A percentile compares a stretch with the other conserved stretches of the same genome.
Evolutionary conservation across 169 alveolate species (phyloP).

Genomic region (Plasmodium adleri): DNA sequence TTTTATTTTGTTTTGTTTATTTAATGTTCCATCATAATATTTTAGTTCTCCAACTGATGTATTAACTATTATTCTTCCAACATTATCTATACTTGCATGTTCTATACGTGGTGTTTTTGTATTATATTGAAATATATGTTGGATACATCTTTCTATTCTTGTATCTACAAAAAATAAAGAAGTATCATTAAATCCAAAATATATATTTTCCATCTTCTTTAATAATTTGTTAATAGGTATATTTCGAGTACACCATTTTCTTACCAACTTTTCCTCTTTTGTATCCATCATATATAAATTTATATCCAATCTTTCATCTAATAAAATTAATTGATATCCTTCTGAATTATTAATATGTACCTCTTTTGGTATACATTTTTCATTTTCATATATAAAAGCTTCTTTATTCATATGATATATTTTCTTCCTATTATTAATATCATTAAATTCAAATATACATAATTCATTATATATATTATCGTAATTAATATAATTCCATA

Average conservation of each 20-base stretch:
- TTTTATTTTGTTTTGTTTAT: conserved; percentile 38
- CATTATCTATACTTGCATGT: conserved; percentile 61
- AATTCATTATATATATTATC: conserved; percentile 32
- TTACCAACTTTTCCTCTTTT: conserved; percentile 29
- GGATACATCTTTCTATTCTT: conserved; percentile 43
- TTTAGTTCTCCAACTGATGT: conserved; percentile 43
- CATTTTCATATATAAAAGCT: conserved; percentile 25
- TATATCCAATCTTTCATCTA: conserved; percentile 46
- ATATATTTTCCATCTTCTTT: conserved; percentile 45
- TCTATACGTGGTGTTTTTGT: conserved; percentile 41
- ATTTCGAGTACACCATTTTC: conserved; percentile 41
- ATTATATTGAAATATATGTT: conserved; percentile 33
- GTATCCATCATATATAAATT: conserved; percentile 59
- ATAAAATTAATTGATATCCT: conserved; percentile 26
- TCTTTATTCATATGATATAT: conserved; percentile 15
- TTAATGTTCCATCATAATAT: conserved; percentile 71
- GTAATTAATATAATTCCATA: not conserved
- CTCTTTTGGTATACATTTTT: conserved; percentile 56
- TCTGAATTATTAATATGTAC: conserved; percentile 32
- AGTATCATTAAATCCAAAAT: conserved; percentile 50
- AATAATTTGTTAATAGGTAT: conserved; percentile 29
- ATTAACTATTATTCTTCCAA: conserved; percentile 34
- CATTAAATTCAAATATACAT: conserved; percentile 45
- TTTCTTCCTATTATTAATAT: conserved; percentile 35
- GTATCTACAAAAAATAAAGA: conserved; percentile 50